Percentiles rank a stretch among this genome's conserved stretches.
These are phyloP conservation scores for Zanthoxylum bungeanum DNA, from an alignment of 345 rosid genomes.

Conservation along the genomic window DNA sequence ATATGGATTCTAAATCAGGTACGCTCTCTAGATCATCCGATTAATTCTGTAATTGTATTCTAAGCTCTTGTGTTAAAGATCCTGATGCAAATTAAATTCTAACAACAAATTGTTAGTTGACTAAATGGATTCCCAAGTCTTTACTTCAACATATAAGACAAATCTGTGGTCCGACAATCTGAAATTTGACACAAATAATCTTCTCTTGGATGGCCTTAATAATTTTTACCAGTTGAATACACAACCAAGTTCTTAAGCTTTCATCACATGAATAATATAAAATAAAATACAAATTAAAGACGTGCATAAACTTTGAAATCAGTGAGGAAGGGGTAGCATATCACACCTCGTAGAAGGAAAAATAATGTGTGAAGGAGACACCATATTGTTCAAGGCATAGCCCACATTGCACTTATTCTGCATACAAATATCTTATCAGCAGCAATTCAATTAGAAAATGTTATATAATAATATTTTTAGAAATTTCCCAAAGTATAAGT, in stretches of 20 bases:
- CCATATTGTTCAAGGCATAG: constrained; percentile 90
- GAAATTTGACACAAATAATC: neutral
- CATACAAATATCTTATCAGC: constrained; percentile 27
- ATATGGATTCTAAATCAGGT: too few relatives aligned
- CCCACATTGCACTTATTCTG: constrained; percentile 99
- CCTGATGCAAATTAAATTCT: too few relatives aligned
- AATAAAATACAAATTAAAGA: neutral
- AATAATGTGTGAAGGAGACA: constrained; percentile 79
- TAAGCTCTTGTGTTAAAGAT: too few relatives aligned
- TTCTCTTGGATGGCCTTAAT: neutral
- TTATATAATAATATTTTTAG: constrained; percentile 2
- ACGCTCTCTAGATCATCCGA: too few relatives aligned
- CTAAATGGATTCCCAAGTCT: neutral
- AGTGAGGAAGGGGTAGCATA: constrained; percentile 1
- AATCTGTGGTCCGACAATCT: neutral
- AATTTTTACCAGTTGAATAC: neutral
- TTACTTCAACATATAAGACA: neutral
- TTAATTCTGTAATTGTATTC: too few relatives aligned
- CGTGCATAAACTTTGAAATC: neutral
- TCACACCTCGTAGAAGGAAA: constrained; percentile 83
- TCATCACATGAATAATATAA: neutral
- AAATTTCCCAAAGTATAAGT: constrained; percentile 9
- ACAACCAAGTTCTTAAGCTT: constrained; percentile 4
- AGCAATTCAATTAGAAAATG: constrained; percentile 7
- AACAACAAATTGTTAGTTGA: too few relatives aligned